Conservation (phyloP, 768 basidiomycete species). For the Termitomyces eurrhizus region DNA sequence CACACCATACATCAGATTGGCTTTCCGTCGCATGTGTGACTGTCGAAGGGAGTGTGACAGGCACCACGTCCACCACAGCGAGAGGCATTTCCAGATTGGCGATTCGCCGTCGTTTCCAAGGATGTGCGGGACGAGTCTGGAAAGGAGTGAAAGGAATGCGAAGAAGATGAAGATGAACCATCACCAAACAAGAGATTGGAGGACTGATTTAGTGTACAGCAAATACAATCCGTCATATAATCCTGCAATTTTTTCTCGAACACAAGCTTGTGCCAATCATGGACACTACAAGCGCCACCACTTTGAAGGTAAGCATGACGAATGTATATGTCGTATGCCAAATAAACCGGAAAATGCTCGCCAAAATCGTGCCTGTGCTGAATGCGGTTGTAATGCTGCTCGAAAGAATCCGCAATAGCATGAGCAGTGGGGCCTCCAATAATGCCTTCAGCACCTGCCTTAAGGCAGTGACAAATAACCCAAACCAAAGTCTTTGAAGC, state of each 20-base stretch:
- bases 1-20: not conserved
- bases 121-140: too few relatives aligned
- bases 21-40: not conserved
- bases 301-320: not conserved
- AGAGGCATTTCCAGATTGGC: too few relatives aligned
- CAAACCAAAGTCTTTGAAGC: not conserved
- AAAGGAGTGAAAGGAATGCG: too few relatives aligned
- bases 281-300: not conserved
- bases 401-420: not conserved
- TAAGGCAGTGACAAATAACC: not conserved
- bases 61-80: too few relatives aligned
- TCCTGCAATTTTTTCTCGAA: not conserved
- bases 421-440: not conserved
- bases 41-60: too few relatives aligned
- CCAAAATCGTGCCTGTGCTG: not conserved
- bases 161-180: too few relatives aligned
- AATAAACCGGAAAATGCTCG: not conserved
- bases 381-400: not conserved
- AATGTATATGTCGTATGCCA: not conserved
- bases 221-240: not conserved
- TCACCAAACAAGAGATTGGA: not conserved
- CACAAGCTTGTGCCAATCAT: not conserved
- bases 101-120: too few relatives aligned
- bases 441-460: not conserved
- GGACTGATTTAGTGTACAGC: fast-evolving